Base-by-base conservation (phyloP, 352 stramenopile genomes). In the Pythium angustatum region DNA sequence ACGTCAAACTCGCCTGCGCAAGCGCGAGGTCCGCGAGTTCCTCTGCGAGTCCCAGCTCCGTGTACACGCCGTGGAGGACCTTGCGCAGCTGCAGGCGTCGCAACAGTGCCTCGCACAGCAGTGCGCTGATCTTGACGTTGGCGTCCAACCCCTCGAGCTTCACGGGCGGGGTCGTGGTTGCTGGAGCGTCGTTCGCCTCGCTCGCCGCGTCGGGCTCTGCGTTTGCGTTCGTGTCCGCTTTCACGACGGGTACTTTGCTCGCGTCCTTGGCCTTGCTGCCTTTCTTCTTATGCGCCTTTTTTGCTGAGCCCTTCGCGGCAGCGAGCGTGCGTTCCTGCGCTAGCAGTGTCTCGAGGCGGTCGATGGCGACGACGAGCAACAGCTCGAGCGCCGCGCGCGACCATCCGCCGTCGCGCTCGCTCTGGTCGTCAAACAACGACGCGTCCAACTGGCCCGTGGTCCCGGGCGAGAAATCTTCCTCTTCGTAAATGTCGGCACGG, bases 401-500 rank as follows among this genome's bases (percentile, higher is more conserved):
- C 45, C 85, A 69, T 9, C 60, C 63, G 21, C 5, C 30, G 10
- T 34, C 44, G n/a, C n/a, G n/a, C n/a, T n/a, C n/a, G n/a, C n/a
- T n/a, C n/a, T n/a, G n/a, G n/a, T n/a, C n/a, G 0, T 82, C 76
- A 33, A 90, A 57, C 22, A 76, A 56, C 6, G 75, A 75, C 26
- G 88, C 73, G 56, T 91, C 82, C 49, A 94, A 87, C 0, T 76
- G 77, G 36, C 61, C 61, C 6, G 43, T 10, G 19, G 63, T 90
- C 50, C 78, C 87, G 0, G 79, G 79, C 15, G 83, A 89, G 66
- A 98, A 98, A 75, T 98, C 93, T 70, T 98, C 95, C 71, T 98
- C 95, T 64, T 98, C 93, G 71, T 98, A 98, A 68, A 98, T 97
- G 74, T 98, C 93, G 19, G 90, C 95, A 40, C 93, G 90, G 5